Percentiles rank a stretch among this genome's conserved stretches.
Conservation (phyloP, 202 grass and related monocot genomes). For the Saccharum hybrid region DNA sequence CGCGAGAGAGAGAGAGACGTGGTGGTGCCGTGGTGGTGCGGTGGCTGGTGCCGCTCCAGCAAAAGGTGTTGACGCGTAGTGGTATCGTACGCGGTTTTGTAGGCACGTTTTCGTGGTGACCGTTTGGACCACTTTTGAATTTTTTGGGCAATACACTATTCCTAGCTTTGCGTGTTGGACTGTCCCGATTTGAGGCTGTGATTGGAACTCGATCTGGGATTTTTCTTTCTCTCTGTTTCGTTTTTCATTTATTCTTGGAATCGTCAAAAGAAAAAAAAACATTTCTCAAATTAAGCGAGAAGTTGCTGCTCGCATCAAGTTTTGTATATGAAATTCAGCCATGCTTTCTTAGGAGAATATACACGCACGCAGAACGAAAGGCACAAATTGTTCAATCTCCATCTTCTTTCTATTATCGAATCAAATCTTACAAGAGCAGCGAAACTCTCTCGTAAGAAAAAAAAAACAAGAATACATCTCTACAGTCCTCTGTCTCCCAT, state of each 20-base stretch:
- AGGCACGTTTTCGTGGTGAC: slow-evolving; percentile 28
- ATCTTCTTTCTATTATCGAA: background rate
- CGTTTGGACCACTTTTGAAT: slow-evolving; percentile 33
- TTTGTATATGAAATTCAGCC: background rate
- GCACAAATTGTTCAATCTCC: background rate
- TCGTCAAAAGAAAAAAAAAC: too few species aligned
- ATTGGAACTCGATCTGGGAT: too few species aligned
- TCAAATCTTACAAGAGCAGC: slow-evolving; percentile 20
- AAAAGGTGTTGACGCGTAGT: background rate
- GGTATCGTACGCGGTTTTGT: slow-evolving; percentile 18
- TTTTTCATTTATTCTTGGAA: background rate
- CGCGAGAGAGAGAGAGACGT: too few species aligned
- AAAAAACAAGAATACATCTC: background rate
- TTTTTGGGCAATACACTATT: background rate
- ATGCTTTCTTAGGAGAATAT: background rate
- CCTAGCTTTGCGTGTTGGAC: background rate
- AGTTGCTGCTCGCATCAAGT: background rate
- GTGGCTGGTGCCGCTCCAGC: background rate
- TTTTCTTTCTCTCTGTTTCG: background rate
- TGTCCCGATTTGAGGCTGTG: background rate
- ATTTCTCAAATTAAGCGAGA: too few species aligned
- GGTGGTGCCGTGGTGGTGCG: background rate
- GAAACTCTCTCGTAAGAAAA: background rate
- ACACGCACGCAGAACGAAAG: background rate
- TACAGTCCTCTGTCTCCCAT: slow-evolving; percentile 1